A percentile compares a stretch with the other conserved stretches of the same genome.
Conservation (phyloP, 2,329 filamentous ascomycete genomes). For the Aspergillus sp. region DNA sequence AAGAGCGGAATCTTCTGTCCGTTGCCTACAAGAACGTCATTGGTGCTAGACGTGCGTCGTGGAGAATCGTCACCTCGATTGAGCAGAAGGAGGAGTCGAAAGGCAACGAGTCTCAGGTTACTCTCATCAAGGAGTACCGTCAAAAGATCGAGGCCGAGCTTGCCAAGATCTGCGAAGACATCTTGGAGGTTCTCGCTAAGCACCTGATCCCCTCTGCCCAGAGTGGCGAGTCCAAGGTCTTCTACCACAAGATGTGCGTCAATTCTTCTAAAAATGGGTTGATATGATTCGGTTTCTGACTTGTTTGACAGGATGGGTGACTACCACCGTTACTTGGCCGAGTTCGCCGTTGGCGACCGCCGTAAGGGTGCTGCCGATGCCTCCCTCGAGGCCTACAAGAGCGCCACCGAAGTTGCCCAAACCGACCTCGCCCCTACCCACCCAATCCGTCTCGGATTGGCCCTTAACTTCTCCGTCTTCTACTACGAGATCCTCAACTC, state of each 20-base stretch:
- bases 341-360: slow-evolving; percentile 91
- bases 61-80: slow-evolving; percentile 97
- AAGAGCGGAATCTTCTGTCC: slow-evolving; percentile 95
- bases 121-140: slow-evolving; percentile 95
- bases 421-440: slow-evolving; percentile 87
- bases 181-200: slow-evolving; percentile 89
- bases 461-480: slow-evolving; percentile 96
- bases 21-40: slow-evolving; percentile 99
- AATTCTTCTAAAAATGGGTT: not conserved
- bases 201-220: slow-evolving; percentile 91
- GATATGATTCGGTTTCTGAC: not conserved
- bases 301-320: slow-evolving; percentile 77
- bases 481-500: slow-evolving; percentile 99
- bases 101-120: slow-evolving; percentile 87
- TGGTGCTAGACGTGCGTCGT: slow-evolving; percentile 91
- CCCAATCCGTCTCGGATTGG: slow-evolving; percentile 87
- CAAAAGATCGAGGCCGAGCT: slow-evolving; percentile 97
- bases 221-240: slow-evolving; percentile 97
- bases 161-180: slow-evolving; percentile 95
- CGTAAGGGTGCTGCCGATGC: slow-evolving; percentile 91
- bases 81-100: slow-evolving; percentile 99
- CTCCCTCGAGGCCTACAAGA: slow-evolving; percentile 96
- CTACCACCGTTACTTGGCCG: slow-evolving; percentile 97
- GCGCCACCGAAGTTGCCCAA: slow-evolving; percentile 82
- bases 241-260: slow-evolving; percentile 97